Conservation (phyloP, 495 filamentous ascomycete species). For the Neurospora sp. region DNA sequence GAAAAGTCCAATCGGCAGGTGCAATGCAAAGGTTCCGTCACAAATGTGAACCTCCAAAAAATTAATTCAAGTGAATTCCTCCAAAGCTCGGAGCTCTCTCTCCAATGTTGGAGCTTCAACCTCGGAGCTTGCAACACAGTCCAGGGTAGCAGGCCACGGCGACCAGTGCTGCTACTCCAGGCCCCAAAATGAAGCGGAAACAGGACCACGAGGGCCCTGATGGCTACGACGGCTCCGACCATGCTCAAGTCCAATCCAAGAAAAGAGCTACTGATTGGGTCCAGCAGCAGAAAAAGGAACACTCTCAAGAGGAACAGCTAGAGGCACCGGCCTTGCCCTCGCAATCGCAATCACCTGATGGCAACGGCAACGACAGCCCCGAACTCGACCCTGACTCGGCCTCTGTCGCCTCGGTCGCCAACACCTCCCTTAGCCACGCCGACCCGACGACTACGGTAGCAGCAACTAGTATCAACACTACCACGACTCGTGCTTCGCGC, state of each 20-base stretch:
- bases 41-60: neutral
- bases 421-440: constrained; percentile 4
- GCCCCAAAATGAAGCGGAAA: constrained; percentile 5
- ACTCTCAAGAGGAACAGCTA: neutral
- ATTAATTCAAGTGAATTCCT: neutral
- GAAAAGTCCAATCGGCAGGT: neutral
- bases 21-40: neutral
- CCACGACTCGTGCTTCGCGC: constrained; percentile 43
- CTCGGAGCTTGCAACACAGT: neutral
- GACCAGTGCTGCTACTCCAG: neutral
- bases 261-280: constrained; percentile 1
- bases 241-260: neutral
- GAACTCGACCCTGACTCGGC: constrained; percentile 6
- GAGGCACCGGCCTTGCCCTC: neutral
- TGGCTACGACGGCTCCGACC: neutral
- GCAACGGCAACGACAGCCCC: neutral
- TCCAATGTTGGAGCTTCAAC: neutral
- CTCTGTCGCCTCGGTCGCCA: constrained; percentile 5
- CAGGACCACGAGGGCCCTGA: constrained; percentile 3
- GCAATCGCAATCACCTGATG: neutral
- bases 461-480: constrained; percentile 28
- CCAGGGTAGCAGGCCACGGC: neutral
- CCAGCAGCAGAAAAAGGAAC: neutral
- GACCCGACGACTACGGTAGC: constrained; percentile 8
- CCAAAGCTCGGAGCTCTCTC: neutral